Base-by-base conservation (phyloP, 148 eudicot genomes). In the Nepenthes gracilis region DNA sequence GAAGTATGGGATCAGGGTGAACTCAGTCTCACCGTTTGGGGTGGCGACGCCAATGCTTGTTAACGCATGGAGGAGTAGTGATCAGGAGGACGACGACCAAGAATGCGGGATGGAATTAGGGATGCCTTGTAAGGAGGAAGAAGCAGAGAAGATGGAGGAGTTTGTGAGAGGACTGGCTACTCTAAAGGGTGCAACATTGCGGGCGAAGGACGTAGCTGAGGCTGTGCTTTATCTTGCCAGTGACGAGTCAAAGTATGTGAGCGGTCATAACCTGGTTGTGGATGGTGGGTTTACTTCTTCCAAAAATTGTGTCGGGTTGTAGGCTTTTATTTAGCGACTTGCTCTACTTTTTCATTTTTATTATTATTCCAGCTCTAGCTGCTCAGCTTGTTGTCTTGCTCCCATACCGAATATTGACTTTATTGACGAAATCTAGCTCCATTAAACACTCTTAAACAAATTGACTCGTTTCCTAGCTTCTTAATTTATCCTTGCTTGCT, bases 221-320 rank as follows among this genome's bases (percentile, higher is more conserved):
- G 81, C 81, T 36, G 81, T 72, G 11, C 77, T 77, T 50, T 77
- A 63, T 47, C 74, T 77, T 53, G 75, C 75, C 2, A 67, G 78
- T 38, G 81, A 77, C 4, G 81, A 77, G 37, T 77, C 81, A 2
- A 77, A 68, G 49, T 77, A 69, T 52, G 59, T 77, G 15, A 75
- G 67, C 52, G 78, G 78, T 1, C 78, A 70, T 74, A 78, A 78
- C 43, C 73, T 78, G 52, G 75, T 78, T 4, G 62, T 78, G 1
- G 81, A 78, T 67, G 78, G 81, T 47, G 81, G 78, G 1, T 74
- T 74, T 66, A 70, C 78, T 33, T 64, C 65, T 15, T 59, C 78
- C 0, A 69, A 45, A 47, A 73, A 77, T 73, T 70, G 73, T 43
- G 43, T 74, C 54, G 75, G 67, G 8, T 77, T 77, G 54, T 77